Base-by-base conservation (phyloP, 306 rosid genomes). In the Cicer arietinum region DNA sequence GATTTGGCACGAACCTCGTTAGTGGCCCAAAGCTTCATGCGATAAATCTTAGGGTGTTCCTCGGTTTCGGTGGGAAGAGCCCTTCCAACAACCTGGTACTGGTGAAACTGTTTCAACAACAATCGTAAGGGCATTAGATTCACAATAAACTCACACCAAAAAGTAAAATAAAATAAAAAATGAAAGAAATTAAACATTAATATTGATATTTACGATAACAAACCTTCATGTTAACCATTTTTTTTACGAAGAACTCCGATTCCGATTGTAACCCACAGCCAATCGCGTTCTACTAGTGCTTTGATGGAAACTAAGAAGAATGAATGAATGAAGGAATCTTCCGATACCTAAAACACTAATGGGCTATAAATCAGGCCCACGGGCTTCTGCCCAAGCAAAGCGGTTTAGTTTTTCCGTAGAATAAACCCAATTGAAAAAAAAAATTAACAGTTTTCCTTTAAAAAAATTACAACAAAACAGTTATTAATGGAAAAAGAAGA, bases 1-100 rank as follows among this genome's bases (percentile, higher is more conserved):
- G 93, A 90, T 73, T 90, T 90, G 77, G 96, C 90, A 14, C 91
- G 91, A 81, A 90, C 96, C 79, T 88, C 96, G n/a, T 90, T 90
- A 80, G 91, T 88, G 71, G 91, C 93, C 96, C 93, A 90, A 0
- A 88, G 90, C 84, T 90, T 88, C 96, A 88, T 88, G 22, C 90
- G 50, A 60, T 85, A 90, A 83, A 90, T 90, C 89, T 85, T 90
- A 25, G 96, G 96, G 18, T 87, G 93, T 77, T 80, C 93, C 75
- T 85, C 96, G 0, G 62, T 66, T 63, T 88, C 91, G 37, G 88
- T 75, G 11, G 96, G 96, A 53, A 88, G 90, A 47, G 84, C 96
- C 56, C 96, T 88, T 22, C 96, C 93, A 8, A 88, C 96, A 3
- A 90, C 96, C 80, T 88, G 96, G 84, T 90, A 88, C 74, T 88